Percentiles rank a stretch among this genome's conserved stretches.
These are phyloP conservation scores for Urochloa ruziziensis DNA, from an alignment of 176 grass and related monocot genomes.

Conservation along the genomic window DNA sequence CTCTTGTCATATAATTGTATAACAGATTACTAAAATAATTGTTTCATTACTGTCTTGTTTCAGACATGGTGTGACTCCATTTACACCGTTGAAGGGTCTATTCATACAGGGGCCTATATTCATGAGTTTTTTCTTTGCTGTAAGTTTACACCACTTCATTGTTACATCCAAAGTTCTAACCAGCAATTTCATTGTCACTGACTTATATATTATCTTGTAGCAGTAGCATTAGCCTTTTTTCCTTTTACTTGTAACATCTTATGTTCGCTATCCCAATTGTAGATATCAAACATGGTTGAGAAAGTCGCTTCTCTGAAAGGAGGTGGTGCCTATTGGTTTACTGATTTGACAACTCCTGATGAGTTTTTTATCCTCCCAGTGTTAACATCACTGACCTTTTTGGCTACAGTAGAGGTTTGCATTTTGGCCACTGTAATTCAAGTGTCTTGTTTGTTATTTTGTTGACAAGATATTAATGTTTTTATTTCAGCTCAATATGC, in stretches of 20 bases:
- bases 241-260: not conserved
- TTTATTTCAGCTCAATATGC: slow-evolving; percentile 78
- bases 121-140: slow-evolving; percentile 90
- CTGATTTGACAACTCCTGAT: slow-evolving; percentile 92
- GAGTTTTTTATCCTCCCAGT: slow-evolving; percentile 63
- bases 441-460: not conserved
- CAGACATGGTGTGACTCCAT: slow-evolving; percentile 73
- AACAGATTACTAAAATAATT: not conserved
- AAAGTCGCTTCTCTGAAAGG: slow-evolving; percentile 93
- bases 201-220: not conserved
- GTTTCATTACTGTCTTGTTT: slow-evolving; percentile 20
- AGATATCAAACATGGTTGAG: slow-evolving; percentile 98
- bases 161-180: not conserved
- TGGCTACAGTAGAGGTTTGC: slow-evolving; percentile 78
- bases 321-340: slow-evolving; percentile 95
- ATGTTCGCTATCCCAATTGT: slow-evolving; percentile 27
- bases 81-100: slow-evolving; percentile 77
- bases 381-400: slow-evolving; percentile 70
- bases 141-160: slow-evolving; percentile 48
- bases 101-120: slow-evolving; percentile 85
- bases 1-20: not conserved
- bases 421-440: not conserved
- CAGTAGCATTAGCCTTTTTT: slow-evolving; percentile 19
- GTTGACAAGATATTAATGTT: not conserved
- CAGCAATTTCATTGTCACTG: not conserved